Conservation (phyloP, 179 eudicot species). For the Kewa caespitosa region DNA sequence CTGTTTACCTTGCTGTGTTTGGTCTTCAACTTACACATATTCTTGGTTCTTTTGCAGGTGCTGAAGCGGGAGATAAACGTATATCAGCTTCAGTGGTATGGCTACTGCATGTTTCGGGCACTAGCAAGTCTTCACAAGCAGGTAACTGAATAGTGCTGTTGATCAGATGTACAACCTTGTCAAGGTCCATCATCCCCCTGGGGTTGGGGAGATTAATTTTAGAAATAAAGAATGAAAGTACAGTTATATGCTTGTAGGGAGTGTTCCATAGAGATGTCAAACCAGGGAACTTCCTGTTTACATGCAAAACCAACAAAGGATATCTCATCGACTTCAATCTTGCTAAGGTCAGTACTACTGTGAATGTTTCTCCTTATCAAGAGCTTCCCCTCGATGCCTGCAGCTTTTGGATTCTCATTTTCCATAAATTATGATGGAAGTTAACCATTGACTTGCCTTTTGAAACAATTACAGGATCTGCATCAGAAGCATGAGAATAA, state of each 20-base stretch:
- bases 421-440: not conserved
- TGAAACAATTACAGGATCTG: slow-evolving; percentile 54
- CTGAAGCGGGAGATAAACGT: slow-evolving; percentile 69
- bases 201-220: not conserved
- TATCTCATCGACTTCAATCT: slow-evolving; percentile 95
- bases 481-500: slow-evolving; percentile 53
- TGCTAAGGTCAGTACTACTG: slow-evolving; percentile 63
- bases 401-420: not conserved
- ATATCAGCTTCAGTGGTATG: slow-evolving; percentile 80
- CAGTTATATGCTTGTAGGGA: slow-evolving; percentile 50
- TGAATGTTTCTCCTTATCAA: not conserved
- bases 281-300: slow-evolving; percentile 94
- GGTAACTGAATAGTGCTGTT: slow-evolving; percentile 38
- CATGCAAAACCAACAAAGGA: slow-evolving; percentile 62
- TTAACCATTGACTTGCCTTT: slow-evolving; percentile 7
- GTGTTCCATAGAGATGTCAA: slow-evolving; percentile 95
- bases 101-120: slow-evolving; percentile 91
- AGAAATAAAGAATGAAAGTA: slow-evolving; percentile 7
- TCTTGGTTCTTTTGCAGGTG: slow-evolving; percentile 38
- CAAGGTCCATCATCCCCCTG: not conserved
- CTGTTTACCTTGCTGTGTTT: slow-evolving; percentile 12
- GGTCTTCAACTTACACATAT: not conserved
- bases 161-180: slow-evolving; percentile 1
- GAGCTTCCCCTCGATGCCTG: slow-evolving; percentile 1
- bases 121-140: slow-evolving; percentile 86